phyloP scores from a whole-genome alignment of 2,329 filamentous ascomycete species.

The Aaosphaeria arxii region DNA sequence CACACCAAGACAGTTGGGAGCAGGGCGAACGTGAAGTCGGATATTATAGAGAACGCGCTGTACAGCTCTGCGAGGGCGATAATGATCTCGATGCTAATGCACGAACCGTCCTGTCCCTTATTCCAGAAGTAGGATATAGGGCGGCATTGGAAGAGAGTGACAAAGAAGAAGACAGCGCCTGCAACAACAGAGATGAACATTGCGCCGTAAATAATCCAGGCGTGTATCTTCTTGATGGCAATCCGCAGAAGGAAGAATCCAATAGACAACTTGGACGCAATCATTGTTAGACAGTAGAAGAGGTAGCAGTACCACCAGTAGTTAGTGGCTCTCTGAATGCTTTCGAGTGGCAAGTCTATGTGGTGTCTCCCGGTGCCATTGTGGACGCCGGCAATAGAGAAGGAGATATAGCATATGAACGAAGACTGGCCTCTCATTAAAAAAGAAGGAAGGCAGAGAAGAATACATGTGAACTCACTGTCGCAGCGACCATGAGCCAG shows the following conservation, averaged over 20 bases:
- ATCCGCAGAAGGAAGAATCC: conserved; percentile 31
- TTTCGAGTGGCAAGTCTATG: conserved; percentile 14
- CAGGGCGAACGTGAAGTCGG: conserved; percentile 50
- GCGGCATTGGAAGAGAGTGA: conserved; percentile 51
- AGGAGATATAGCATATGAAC: conserved; percentile 20
- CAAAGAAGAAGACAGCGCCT: conserved; percentile 42
- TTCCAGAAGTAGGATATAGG: conserved; percentile 52
- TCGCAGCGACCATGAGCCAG: conserved; percentile 30
- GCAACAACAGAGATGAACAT: conserved; percentile 37
- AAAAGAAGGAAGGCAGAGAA: neutral
- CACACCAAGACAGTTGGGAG: conserved; percentile 52
- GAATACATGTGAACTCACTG: conserved; percentile 14
- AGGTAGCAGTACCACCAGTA: conserved; percentile 34
- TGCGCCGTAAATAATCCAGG: conserved; percentile 37
- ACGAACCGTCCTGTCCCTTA: conserved; percentile 37
- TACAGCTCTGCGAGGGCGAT: conserved; percentile 45
- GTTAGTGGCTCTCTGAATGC: conserved; percentile 21
- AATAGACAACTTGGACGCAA: conserved; percentile 32
- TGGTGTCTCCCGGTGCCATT: conserved; percentile 31
- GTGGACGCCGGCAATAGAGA: conserved; percentile 24
- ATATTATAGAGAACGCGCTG: conserved; percentile 45
- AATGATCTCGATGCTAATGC: conserved; percentile 40
- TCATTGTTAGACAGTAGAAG: conserved; percentile 30
- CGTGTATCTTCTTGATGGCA: conserved; percentile 24
- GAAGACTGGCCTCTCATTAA: conserved; percentile 11